phyloP scores from a whole-genome alignment of 192 early-diverging fungal genomes.

The Coemansia sp. region DNA sequence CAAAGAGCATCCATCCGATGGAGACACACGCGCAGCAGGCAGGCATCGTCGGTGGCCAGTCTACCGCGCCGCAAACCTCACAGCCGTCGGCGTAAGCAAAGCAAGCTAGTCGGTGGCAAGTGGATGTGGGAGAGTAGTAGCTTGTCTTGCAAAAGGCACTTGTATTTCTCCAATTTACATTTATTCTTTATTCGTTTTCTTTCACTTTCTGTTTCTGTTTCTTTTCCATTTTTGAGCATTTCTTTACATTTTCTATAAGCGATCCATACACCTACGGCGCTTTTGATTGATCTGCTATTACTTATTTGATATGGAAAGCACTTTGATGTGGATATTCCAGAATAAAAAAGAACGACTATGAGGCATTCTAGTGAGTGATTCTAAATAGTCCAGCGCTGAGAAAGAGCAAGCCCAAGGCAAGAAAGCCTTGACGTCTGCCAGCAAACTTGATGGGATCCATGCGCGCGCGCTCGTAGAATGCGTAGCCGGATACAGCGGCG shows the following conservation, averaged over 20 bases:
- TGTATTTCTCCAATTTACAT: not conserved
- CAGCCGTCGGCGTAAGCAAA: constrained; percentile 12
- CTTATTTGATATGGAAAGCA: not conserved
- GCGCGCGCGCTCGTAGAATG: constrained; percentile 18
- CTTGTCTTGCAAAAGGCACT: not conserved
- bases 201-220: too few species aligned
- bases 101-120: too few species aligned
- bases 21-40: constrained; percentile 18
- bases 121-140: too few species aligned
- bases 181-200: not conserved
- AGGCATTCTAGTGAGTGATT: not conserved
- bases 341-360: too few species aligned
- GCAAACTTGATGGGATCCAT: constrained; percentile 35
- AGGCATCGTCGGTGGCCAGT: constrained; percentile 4
- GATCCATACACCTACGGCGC: not conserved
- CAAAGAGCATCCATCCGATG: constrained; percentile 49
- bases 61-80: constrained; percentile 17
- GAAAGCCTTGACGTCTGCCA: constrained; percentile 29
- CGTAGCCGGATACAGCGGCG: constrained; percentile 31
- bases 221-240: not conserved
- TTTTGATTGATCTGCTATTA: not conserved
- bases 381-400: constrained; percentile 16
- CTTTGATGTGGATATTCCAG: too few species aligned
- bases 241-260: not conserved
- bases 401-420: constrained; percentile 32